These are phyloP conservation scores for Eruca vesicaria DNA, from an alignment of 441 rosid species.

Conservation along the genomic window DNA sequence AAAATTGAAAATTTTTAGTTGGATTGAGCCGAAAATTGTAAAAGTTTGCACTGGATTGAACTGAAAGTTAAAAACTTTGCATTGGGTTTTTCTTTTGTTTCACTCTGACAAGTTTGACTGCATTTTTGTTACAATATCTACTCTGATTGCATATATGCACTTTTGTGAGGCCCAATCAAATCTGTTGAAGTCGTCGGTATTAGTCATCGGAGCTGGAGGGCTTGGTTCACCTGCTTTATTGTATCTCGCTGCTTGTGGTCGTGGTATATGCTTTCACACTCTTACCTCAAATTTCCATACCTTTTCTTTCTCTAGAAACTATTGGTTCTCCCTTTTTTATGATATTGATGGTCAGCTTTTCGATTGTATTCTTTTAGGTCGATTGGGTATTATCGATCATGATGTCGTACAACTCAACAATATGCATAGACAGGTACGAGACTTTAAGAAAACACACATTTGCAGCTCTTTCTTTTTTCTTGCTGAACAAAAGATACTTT, in stretches of 20 bases:
- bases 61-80: too few species aligned
- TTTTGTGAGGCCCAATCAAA: too few species aligned
- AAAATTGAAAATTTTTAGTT: too few species aligned
- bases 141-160: too few species aligned
- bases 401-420: conserved; percentile 94
- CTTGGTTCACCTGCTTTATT: conserved; percentile 88
- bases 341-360: neutral
- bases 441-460: neutral
- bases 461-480: neutral
- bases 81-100: too few species aligned
- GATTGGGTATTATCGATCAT: conserved; percentile 88
- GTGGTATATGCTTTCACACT: conserved; percentile 49
- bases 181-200: conserved; percentile 73
- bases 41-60: too few species aligned
- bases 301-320: too few species aligned
- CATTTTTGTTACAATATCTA: too few species aligned
- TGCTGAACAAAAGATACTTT: neutral
- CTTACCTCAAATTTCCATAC: conserved; percentile 1
- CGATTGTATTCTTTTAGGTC: conserved; percentile 44
- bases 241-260: conserved; percentile 93
- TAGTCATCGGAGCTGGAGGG: conserved; percentile 97
- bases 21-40: too few species aligned
- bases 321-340: neutral
- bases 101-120: too few species aligned
- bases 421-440: conserved; percentile 92